phyloP scores from a whole-genome alignment of 192 early-diverging fungal genomes.

The Coemansia sp. region DNA sequence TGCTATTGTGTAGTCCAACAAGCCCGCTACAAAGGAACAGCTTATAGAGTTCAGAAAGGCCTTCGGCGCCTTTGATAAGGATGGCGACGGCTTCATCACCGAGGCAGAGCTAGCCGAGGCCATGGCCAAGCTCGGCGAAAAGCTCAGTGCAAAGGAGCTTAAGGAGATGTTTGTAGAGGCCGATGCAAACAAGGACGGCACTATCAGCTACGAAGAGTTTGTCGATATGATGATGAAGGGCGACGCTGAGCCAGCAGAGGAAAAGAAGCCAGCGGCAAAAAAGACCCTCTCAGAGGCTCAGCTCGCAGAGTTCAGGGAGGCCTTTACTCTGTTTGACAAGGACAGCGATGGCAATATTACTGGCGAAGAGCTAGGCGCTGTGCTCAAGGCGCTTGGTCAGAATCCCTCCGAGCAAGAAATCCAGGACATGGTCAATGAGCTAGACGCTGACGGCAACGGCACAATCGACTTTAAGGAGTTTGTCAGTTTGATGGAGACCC shows the following conservation, averaged over 20 bases:
- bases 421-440: constrained; percentile 69
- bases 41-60: constrained; percentile 71
- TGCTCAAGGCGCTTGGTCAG: constrained; percentile 55
- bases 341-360: constrained; percentile 46
- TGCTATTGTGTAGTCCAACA: neutral
- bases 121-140: constrained; percentile 90
- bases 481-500: constrained; percentile 46
- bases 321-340: constrained; percentile 38
- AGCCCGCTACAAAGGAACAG: constrained; percentile 4
- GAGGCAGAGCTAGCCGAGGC: constrained; percentile 88
- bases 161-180: constrained; percentile 78
- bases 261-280: neutral
- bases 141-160: constrained; percentile 76
- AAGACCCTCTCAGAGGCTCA: neutral
- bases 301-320: constrained; percentile 1
- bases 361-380: constrained; percentile 25
- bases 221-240: constrained; percentile 67
- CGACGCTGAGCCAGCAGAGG: neutral
- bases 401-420: constrained; percentile 68
- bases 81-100: constrained; percentile 87
- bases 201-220: constrained; percentile 92
- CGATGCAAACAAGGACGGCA: constrained; percentile 84
- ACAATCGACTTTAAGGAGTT: constrained; percentile 70
- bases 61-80: constrained; percentile 96
- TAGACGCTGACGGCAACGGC: constrained; percentile 72